A percentile compares a stretch with the other conserved stretches of the same genome.
These are phyloP conservation scores for Phytopythium delawarense DNA, from an alignment of 352 stramenopile species.

Conservation along the genomic window DNA sequence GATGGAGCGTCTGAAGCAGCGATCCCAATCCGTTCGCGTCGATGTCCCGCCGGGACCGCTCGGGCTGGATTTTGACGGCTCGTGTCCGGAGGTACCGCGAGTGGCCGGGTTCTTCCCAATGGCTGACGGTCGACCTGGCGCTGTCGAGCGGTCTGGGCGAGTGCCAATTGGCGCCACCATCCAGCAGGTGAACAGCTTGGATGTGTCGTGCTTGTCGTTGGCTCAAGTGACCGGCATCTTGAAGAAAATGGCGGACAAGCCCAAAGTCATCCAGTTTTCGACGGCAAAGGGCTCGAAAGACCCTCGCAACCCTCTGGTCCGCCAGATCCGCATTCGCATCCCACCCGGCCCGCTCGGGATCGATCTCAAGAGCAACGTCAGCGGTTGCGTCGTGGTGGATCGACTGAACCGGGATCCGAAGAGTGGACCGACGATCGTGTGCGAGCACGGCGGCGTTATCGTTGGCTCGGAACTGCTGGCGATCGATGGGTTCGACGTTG, in stretches of 20 bases:
- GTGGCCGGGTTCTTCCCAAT: constrained; percentile 43
- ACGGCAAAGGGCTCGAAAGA: constrained; percentile 4
- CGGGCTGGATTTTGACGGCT: constrained; percentile 42
- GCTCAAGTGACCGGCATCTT: constrained; percentile 33
- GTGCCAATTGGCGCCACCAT: constrained; percentile 36
- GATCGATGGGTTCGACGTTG: constrained; percentile 47
- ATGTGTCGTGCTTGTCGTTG: constrained; percentile 47
- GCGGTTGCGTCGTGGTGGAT: constrained; percentile 41
- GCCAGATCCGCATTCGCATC: constrained; percentile 31
- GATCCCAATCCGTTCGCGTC: constrained; percentile 10
- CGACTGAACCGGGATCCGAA: constrained; percentile 31
- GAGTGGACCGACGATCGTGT: constrained; percentile 29
- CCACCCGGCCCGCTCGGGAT: constrained; percentile 45
- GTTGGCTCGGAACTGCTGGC: constrained; percentile 42
- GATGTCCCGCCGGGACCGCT: constrained; percentile 34
- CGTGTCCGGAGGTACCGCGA: constrained; percentile 15
- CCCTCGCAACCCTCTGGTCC: constrained; percentile 15
- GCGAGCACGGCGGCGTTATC: constrained; percentile 41
- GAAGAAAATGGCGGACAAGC: constrained; percentile 33
- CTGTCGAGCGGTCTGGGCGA: constrained; percentile 27
- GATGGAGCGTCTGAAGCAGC: constrained; percentile 20
- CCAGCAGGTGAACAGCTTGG: constrained; percentile 43
- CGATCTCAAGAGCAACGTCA: constrained; percentile 38
- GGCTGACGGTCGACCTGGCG: constrained; percentile 19
- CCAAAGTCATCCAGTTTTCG: constrained; percentile 39